Conservation (phyloP, 805 yeast genomes). For the Helenozyma rhizophorensis region DNA sequence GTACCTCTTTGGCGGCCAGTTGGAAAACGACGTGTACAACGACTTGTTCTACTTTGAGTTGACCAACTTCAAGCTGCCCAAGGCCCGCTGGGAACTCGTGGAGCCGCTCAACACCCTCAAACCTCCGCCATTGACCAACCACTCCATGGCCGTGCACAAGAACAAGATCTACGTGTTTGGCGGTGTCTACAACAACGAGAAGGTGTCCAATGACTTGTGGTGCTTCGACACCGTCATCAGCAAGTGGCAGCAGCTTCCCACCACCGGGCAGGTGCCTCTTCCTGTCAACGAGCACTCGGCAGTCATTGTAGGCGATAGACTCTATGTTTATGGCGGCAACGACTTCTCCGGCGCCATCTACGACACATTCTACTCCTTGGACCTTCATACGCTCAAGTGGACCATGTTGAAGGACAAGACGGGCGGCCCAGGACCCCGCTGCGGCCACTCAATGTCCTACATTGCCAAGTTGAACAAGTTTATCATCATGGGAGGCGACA, state of each 20-base stretch:
- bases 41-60: constrained; percentile 86
- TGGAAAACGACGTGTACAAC: constrained; percentile 75
- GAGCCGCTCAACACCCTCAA: constrained; percentile 43
- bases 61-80: constrained; percentile 77
- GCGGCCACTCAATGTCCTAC: constrained; percentile 86
- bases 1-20: constrained; percentile 92
- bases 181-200: constrained; percentile 69
- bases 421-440: constrained; percentile 72
- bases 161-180: constrained; percentile 85
- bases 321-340: constrained; percentile 90
- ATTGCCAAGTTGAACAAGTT: constrained; percentile 62
- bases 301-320: constrained; percentile 66
- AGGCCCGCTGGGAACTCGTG: constrained; percentile 78
- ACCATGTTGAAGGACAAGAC: constrained; percentile 43
- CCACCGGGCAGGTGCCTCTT: constrained; percentile 73
- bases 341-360: constrained; percentile 65
- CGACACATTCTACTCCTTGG: constrained; percentile 67
- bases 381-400: constrained; percentile 70
- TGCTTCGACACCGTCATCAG: constrained; percentile 65
- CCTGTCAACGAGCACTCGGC: constrained; percentile 93
- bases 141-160: constrained; percentile 78
- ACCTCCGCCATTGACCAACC: constrained; percentile 88
- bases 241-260: constrained; percentile 66
- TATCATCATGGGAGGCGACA: constrained; percentile 89
- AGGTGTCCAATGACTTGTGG: constrained; percentile 73